phyloP scores from a whole-genome alignment of 768 basidiomycete genomes.

The Mycena vulgaris region DNA sequence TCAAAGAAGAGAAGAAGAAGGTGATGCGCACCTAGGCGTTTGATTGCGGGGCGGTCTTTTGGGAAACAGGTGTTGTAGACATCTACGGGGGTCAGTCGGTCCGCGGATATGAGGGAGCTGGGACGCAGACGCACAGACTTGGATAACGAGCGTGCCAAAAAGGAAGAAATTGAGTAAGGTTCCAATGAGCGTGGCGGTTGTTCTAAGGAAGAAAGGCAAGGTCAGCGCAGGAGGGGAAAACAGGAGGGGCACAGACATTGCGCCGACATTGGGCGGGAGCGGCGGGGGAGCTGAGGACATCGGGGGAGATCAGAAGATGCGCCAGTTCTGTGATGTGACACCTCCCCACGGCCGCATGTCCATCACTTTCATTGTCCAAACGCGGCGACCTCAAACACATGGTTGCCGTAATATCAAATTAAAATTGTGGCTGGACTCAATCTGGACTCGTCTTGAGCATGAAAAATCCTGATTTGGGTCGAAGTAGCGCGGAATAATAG shows the following conservation, averaged over 20 bases:
- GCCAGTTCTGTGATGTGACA: too few species aligned
- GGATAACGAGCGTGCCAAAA: constrained; percentile 46
- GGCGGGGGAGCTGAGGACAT: neutral
- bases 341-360: too few species aligned
- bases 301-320: neutral
- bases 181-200: constrained; percentile 29
- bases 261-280: constrained; percentile 23
- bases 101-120: neutral
- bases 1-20: constrained; percentile 5
- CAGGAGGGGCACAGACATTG: constrained; percentile 9
- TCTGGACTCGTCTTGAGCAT: too few species aligned
- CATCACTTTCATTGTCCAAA: too few species aligned
- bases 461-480: too few species aligned
- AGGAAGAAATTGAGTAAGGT: constrained; percentile 44
- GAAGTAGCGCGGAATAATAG: too few species aligned
- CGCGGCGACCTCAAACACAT: too few species aligned
- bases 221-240: neutral
- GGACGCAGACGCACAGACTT: constrained; percentile 41
- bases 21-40: constrained; percentile 39
- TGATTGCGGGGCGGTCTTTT: constrained; percentile 36
- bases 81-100: constrained; percentile 18
- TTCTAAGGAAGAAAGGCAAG: neutral
- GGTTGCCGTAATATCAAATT: too few species aligned
- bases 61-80: constrained; percentile 43
- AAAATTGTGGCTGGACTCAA: too few species aligned